Evolutionary conservation across 1,284 basidiomycete species (phyloP).

Genomic region (Austroboletus novae-zelandiae): DNA sequence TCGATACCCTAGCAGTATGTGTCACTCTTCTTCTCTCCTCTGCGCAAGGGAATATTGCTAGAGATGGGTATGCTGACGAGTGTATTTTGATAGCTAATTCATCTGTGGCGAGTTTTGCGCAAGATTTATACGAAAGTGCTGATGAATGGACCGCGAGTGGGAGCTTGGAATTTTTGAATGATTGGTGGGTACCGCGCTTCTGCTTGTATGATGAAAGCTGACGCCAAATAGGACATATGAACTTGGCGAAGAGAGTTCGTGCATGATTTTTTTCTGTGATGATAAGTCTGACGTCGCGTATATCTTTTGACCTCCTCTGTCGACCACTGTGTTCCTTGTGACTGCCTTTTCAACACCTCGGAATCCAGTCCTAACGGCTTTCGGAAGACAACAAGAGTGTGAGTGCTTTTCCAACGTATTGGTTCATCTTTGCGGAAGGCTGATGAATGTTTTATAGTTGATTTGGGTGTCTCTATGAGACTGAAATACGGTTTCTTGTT

Average conservation of each 20-base stretch:
- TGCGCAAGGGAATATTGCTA: too few relatives aligned
- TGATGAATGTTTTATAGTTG: slow-evolving; percentile 40
- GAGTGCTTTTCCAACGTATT: slow-evolving; percentile 22
- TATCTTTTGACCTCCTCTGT: background rate
- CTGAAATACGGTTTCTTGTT: slow-evolving; percentile 81
- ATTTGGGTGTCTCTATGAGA: slow-evolving; percentile 69
- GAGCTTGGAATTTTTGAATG: slow-evolving; percentile 30
- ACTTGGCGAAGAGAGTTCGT: slow-evolving; percentile 69
- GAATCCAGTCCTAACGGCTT: slow-evolving; percentile 67
- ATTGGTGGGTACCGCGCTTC: slow-evolving; percentile 49
- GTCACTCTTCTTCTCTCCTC: background rate
- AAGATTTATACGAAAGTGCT: background rate
- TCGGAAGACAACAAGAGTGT: slow-evolving; percentile 80
- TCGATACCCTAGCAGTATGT: slow-evolving; percentile 71
- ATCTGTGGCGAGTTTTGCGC: background rate
- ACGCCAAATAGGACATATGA: slow-evolving; percentile 65
- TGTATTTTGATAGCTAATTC: background rate
- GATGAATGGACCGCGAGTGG: background rate
- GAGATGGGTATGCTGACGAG: too few relatives aligned
- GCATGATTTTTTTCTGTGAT: background rate
- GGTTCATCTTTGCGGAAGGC: background rate
- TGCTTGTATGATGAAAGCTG: background rate
- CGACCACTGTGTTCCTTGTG: too few relatives aligned
- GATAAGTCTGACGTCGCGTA: slow-evolving; percentile 1
- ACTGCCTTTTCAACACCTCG: too few relatives aligned